Conservation (phyloP, 148 eudicot species). For the Silene uniflora region DNA sequence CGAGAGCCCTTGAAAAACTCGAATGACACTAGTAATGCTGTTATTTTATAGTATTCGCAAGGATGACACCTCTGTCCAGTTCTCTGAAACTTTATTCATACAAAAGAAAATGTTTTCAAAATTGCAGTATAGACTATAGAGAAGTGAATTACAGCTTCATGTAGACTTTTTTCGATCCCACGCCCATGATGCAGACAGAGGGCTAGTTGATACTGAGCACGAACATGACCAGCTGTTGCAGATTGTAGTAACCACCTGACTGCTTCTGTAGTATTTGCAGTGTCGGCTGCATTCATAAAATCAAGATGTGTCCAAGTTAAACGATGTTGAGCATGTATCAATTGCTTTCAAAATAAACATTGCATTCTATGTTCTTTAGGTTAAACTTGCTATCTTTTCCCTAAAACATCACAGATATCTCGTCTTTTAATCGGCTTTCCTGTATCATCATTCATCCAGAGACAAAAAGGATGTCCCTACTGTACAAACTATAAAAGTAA, state of each 20-base stretch:
- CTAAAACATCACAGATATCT: not conserved
- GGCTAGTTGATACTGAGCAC: constrained; percentile 93
- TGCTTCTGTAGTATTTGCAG: constrained; percentile 55
- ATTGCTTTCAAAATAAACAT: constrained; percentile 36
- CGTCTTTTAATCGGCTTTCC: not conserved
- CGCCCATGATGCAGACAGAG: constrained; percentile 79
- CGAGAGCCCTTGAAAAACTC: not conserved
- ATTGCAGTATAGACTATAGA: constrained; percentile 10
- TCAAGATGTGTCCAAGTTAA: constrained; percentile 1
- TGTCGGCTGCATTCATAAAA: constrained; percentile 50
- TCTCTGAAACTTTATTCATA: not conserved
- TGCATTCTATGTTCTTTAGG: not conserved
- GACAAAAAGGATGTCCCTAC: not conserved
- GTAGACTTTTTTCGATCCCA: constrained; percentile 43
- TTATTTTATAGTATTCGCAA: not conserved
- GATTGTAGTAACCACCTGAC: constrained; percentile 62
- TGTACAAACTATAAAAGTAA: not conserved
- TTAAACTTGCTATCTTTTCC: not conserved
- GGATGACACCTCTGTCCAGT: not conserved
- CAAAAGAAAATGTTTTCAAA: not conserved
- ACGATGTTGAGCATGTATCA: constrained; percentile 23
- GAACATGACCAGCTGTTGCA: constrained; percentile 64
- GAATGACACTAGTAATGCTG: too few species aligned
- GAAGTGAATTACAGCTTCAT: constrained; percentile 57
- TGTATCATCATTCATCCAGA: not conserved